phyloP scores from a whole-genome alignment of 495 filamentous ascomycete species.

The Annulohypoxylon nitens region DNA sequence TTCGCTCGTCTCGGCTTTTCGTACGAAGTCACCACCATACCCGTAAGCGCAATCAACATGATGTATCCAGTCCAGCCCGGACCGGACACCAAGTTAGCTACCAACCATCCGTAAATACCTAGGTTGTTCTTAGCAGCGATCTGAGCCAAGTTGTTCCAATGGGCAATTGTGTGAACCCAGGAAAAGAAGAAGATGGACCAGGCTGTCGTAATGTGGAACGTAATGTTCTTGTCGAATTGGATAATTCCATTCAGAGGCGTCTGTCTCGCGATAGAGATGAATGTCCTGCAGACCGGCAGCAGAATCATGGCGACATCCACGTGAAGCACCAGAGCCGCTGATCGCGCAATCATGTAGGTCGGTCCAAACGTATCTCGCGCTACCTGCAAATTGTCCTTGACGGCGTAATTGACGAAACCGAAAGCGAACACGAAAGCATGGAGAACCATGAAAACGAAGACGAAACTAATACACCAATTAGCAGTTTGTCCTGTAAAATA shows the following conservation, averaged over 20 bases:
- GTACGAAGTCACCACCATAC: slow-evolving; percentile 76
- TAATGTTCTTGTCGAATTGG: slow-evolving; percentile 85
- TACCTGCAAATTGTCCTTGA: slow-evolving; percentile 76
- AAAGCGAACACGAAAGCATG: slow-evolving; percentile 79
- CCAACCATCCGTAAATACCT: slow-evolving; percentile 77
- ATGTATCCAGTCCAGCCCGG: slow-evolving; percentile 85
- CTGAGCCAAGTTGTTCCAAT: slow-evolving; percentile 85
- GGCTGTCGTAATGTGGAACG: slow-evolving; percentile 82
- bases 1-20: slow-evolving; percentile 77
- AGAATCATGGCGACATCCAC: slow-evolving; percentile 80
- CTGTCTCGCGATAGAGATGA: slow-evolving; percentile 80
- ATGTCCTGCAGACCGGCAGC: slow-evolving; percentile 82
- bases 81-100: slow-evolving; percentile 77
- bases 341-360: slow-evolving; percentile 78
- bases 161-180: slow-evolving; percentile 82
- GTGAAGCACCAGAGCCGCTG: slow-evolving; percentile 77
- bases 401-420: slow-evolving; percentile 78
- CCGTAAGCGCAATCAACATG: slow-evolving; percentile 77
- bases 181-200: slow-evolving; percentile 88
- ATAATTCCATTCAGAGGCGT: slow-evolving; percentile 83
- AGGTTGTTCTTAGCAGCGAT: slow-evolving; percentile 76
- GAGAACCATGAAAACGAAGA: slow-evolving; percentile 74
- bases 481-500: slow-evolving; percentile 11
- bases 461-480: slow-evolving; percentile 66
- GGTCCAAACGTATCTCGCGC: slow-evolving; percentile 74